Base-by-base conservation (phyloP, 2,329 filamentous ascomycete species). In the Alternaria solani region DNA sequence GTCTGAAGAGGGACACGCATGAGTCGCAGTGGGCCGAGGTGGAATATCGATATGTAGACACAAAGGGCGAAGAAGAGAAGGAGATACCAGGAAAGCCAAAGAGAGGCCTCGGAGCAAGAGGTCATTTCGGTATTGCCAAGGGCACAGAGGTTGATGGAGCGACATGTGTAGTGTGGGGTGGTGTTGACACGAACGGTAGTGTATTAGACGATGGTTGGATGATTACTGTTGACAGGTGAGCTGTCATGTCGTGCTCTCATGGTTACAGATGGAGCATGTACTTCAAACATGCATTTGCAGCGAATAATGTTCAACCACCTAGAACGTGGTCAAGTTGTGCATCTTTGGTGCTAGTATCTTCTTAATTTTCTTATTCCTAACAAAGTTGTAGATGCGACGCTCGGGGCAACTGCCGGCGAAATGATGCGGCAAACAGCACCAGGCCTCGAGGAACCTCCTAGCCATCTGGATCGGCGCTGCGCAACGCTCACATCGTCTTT, bases 111-210 rank as follows among this genome's bases (percentile, higher is more conserved):
- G 73, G 84, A 72, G 59, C 78, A 60, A 47, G 84, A 74, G 61
- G 75, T 59, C 64, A 74, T 3, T 80, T 81, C 55, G 79, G 76
- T 1, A 73, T 74, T 3, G 72, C 75, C 7, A 78, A 72, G 49
- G 80, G 79, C 2, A 78, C 80, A 0, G 82, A 84, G 51, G 74
- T 82, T 4, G 81, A 82, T 62, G 83, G 81, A 4, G 81, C 80
- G 51, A 82, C 77, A 14, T 78, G 84, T 7, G 75, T 87, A 3
- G 65, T 85, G 12, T 87, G 85, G 85, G 85, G 85, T n/a, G 85
- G 85, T 0, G 61, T 81, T 4, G 81, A 82, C 64, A 77, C 74
- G 0, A 72, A 79, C 38, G 81, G 82, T 2, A 78, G 77, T 46
- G 63, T 79, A 3, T 51, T 78, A 16, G 68, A 73, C n/a, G 80